Evolutionary conservation across 306 rosid species (phyloP).

Genomic region (Castanea mollissima): DNA sequence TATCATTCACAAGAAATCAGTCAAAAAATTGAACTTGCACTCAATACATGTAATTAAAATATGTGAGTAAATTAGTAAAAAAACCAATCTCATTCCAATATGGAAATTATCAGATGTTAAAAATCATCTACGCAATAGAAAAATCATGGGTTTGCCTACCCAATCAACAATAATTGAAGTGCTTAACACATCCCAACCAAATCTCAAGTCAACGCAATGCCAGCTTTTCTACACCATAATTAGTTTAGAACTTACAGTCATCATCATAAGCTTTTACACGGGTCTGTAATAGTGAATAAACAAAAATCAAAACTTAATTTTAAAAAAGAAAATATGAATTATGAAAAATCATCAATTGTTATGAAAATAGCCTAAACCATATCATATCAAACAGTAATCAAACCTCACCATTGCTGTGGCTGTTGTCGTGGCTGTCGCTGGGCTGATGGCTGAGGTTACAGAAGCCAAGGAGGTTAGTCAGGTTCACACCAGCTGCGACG

Average conservation of each 20-base stretch:
- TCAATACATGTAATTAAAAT: conserved; percentile 2
- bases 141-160: background rate
- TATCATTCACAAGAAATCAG: conserved; percentile 32
- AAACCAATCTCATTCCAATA: background rate
- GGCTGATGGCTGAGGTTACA: too few species aligned
- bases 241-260: background rate
- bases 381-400: background rate
- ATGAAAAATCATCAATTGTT: background rate
- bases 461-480: too few species aligned
- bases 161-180: background rate
- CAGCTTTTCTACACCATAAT: background rate
- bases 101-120: background rate
- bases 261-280: background rate
- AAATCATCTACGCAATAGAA: background rate
- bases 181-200: background rate
- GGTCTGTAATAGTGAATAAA: background rate
- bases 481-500: too few species aligned
- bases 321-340: background rate
- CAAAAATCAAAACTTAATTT: background rate
- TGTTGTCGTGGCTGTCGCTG: too few species aligned
- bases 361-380: background rate
- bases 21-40: conserved; percentile 10
- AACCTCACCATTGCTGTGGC: too few species aligned
- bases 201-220: background rate
- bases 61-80: background rate